Evolutionary conservation across 2,329 filamentous ascomycete species (phyloP), one percentile per base, ranked within the genome.

Genomic region (Colletotrichum sp.): DNA sequence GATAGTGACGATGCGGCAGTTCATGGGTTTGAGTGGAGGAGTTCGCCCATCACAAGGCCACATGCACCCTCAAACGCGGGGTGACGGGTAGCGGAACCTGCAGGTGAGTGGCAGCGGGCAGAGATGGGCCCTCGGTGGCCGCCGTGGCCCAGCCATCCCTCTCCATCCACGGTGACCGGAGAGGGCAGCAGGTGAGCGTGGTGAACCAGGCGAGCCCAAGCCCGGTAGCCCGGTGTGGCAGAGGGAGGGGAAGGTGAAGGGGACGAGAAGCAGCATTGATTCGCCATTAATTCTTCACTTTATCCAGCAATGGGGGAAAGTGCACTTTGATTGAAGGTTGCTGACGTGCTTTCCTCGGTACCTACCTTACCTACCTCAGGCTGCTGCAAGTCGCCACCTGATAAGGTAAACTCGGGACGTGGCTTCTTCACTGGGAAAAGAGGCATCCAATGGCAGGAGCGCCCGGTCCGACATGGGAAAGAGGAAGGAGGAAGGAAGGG

Each of bases 1-100:
- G 18, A 36, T n/a, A 26, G 71, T 30, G 70, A 74, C 24, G 66
- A 70, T 55, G 64, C 58, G 57, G 71, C 36, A 28, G 74, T 75
- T 75, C 71, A 55, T 43, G 38, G 57, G 30, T n/a, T 55, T 63
- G 24, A 75, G 74, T 76, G 74, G 71, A 76, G 72, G 66, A 66
- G 74, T 75, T 76, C 72, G 66, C 38, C 38, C 74, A 61, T 76
- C 74, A 75, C 32, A 32, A 36, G 58, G 58, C 16, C 58, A 32
- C 74, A 75, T 76, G 74, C 72, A 76, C 71, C 61, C 71, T 36
- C 36, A 28, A 68, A 52, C 70, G 74, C 74, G 72, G 74, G 67
- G 71, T 74, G 70, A 66, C 58, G 58, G 73, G 61, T 32, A 57
- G 57, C 36, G 48, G 71, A 74, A 57, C 48, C 18, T 61, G 74